Evolutionary conservation across 2,329 filamentous ascomycete species (phyloP), one percentile per base, ranked within the genome.

Genomic region (Colletotrichum acutatum): DNA sequence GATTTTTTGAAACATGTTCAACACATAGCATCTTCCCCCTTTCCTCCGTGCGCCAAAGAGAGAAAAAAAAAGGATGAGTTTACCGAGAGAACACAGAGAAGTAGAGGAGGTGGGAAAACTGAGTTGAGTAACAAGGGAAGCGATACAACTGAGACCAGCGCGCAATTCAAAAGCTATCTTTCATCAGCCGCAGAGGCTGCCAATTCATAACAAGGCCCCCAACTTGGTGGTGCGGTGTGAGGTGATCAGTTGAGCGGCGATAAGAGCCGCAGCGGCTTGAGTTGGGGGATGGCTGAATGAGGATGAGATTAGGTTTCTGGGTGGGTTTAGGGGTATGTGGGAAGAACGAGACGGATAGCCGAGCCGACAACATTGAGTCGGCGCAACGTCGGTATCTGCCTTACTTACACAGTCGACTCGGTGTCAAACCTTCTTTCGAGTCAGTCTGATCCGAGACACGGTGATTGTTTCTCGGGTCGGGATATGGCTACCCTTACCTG

Each of bases 1-100:
- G 71, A 71, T 65, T 66, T 34, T 53, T 58, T 52, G 53, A 71
- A 28, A 56, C 22, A 64, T 61, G n/a, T 71, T 71, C 68, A 66
- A 57, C 34, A 66, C 63, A 58, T 49, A 11, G 61, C n/a, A 37
- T 3, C 14, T 49, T 32, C 12, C 19, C 28, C 26, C n/a, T 12
- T 12, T 53, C 42, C 19, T n/a, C 46, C 6, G 52, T 37, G 61
- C 61, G 49, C 46, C n/a, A n/a, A n/a, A n/a, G n/a, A n/a, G n/a
- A n/a, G n/a, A 19, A 53, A 24, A 14, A 8, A 19, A 53, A 22
- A 8, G 9, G 8, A 19, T 37, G 46, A 22, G 14, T 49, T 3
- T n/a, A 22, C 42, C 22, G 42, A 22, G 42, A 49, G 42, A 49
- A 19, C 16, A 26, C 7, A 14, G n/a, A 26, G 34, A 4, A 49